Base-by-base conservation (phyloP, 331 rosid species). In the Malus hybrid region DNA sequence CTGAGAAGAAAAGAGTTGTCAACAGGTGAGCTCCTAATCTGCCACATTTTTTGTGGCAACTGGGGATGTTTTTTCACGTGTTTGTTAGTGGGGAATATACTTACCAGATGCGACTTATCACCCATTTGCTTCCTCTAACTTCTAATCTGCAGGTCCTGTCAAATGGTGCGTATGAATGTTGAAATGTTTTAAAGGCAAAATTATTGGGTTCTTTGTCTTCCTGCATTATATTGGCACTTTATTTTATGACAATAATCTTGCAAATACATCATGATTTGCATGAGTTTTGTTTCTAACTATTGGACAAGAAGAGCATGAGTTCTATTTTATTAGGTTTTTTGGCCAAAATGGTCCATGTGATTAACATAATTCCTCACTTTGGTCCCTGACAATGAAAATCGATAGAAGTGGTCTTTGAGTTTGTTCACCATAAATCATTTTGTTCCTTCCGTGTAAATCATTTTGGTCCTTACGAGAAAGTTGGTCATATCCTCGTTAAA, bases 1-100 rank as follows among this genome's bases (percentile, higher is more conserved):
- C 54, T 46, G 65, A 67, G 81, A 78, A 78, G 66, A 63, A 80
- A 77, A 67, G 75, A 84, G 74, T 75, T 31, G 80, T 80, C 77
- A 56, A 67, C 59, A 8, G 36, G n/a, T 68, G 57, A 28, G 68
- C 71, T 71, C 63, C 24, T 52, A 20, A 12, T 44, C 14, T 39
- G 34, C 83, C 81, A 72, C n/a, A 2, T 36, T 61, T 70, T 71
- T 3, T 62, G 81, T 87, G 89, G 83, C 64, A 14, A 77, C 76
- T 31, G 65, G 74, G 11, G 73, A 16, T 52, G 57, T 16, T 33
- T 46, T 52, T 56, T 9, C 0, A 8, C 46, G 24, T 27, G n/a
- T 46, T 44, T 13, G 24, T 59, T 57, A 46, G 67, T 28, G 33
- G 27, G 44, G 31, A 39, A 72, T 48, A 48, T 14, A 48, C 55